A percentile compares a stretch with the other conserved stretches of the same genome.
Evolutionary conservation across 2,329 filamentous ascomycete species (phyloP).

Genomic region (Bipolaris bicolor): DNA sequence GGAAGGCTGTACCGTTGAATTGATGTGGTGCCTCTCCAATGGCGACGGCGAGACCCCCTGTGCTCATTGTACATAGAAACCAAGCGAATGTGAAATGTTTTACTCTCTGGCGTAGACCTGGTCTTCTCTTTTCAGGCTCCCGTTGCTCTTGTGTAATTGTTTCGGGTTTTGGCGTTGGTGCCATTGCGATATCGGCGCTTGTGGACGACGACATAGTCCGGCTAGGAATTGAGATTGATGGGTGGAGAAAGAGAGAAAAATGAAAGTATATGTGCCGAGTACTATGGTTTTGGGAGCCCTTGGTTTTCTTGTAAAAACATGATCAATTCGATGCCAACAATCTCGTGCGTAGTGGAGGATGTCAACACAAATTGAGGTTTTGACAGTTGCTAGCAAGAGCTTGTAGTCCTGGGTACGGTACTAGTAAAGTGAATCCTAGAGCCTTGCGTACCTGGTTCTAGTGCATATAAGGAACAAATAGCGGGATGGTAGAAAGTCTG

Average conservation of each 20-base stretch:
- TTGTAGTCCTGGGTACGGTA: not conserved
- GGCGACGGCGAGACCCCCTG: conserved; percentile 53
- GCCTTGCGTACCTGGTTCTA: not conserved
- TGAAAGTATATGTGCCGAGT: not conserved
- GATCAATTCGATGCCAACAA: not conserved
- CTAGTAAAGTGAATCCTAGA: not conserved
- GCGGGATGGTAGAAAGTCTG: not conserved
- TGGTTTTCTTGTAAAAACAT: not conserved
- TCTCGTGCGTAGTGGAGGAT: not conserved
- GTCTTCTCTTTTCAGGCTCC: not conserved
- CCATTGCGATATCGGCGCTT: not conserved
- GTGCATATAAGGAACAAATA: not conserved
- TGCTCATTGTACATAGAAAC: conserved; percentile 55
- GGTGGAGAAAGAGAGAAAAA: not conserved
- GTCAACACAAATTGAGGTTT: not conserved
- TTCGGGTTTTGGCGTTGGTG: not conserved
- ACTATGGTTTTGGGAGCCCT: not conserved
- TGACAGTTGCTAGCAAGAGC: not conserved
- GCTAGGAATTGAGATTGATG: not conserved
- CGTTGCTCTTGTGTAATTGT: not conserved
- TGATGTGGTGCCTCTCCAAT: conserved; percentile 51
- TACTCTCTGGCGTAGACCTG: conserved; percentile 30
- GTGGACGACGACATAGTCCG: not conserved
- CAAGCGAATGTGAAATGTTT: conserved; percentile 55
- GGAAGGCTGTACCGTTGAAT: conserved; percentile 36